Percentiles rank a stretch among this genome's conserved stretches.
Conservation (phyloP, 164 flowering plant species). For the Umbellularia californica region DNA sequence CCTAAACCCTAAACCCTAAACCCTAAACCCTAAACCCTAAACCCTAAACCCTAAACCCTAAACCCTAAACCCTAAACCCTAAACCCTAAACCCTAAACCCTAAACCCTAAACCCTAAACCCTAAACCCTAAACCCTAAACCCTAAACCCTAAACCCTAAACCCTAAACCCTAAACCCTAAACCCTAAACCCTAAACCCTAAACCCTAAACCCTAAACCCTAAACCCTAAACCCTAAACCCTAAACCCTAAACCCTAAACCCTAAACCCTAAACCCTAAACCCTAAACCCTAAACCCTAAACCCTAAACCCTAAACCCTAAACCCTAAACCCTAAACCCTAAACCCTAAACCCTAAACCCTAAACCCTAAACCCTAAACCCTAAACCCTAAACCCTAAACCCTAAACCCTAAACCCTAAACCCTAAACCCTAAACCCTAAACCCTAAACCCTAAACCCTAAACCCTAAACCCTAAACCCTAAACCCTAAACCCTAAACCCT, state of each 20-base stretch:
- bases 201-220: conserved; percentile 9
- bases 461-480: too few relatives aligned
- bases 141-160: neutral
- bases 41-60: conserved; percentile 12
- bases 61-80: too few relatives aligned
- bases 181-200: conserved; percentile 13
- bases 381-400: conserved; percentile 16
- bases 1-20: conserved; percentile 16
- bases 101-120: conserved; percentile 20
- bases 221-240: conserved; percentile 12
- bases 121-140: conserved; percentile 16
- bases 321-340: conserved; percentile 7
- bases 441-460: too few relatives aligned
- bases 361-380: conserved; percentile 23
- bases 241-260: conserved; percentile 11
- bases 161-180: neutral
- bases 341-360: conserved; percentile 18
- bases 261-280: conserved; percentile 9
- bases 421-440: too few relatives aligned
- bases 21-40: conserved; percentile 6
- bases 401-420: too few relatives aligned
- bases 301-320: conserved; percentile 13
- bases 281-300: conserved; percentile 14
- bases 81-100: conserved; percentile 23
- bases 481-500: too few relatives aligned